Base-by-base conservation (phyloP, 2,329 filamentous ascomycete species). In the Lasiodiplodia gonubiensis region DNA sequence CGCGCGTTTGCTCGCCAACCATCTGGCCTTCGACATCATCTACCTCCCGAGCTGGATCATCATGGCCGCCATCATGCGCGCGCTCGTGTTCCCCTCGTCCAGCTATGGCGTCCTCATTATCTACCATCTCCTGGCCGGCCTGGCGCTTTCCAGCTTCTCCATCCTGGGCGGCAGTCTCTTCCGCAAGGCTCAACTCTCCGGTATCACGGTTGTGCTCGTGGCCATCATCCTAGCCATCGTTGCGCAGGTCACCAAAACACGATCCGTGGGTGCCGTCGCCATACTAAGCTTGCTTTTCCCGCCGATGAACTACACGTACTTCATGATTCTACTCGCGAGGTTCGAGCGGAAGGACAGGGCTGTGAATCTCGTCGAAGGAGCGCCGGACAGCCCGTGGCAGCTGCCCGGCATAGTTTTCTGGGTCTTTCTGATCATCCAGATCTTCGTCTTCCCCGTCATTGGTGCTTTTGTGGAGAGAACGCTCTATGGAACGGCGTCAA, bases 301-400 rank as follows among this genome's bases (percentile, higher is more conserved):
- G 0, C 92, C 94, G 0, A 96, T 94, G 83, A 94, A 93, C 72
- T 97, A 93, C 74, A 90, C 94, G 16, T 93, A 90, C 76, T 95
- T 94, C 75, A 89, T 91, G 21, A 88, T 91, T 21, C 86, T 90
- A 70, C 86, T 94, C 78, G 92, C 93, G 14, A 88, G 91, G 51
- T 97, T 88, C 76, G 92, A 97, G 78, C 83, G 84, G 69, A 75
- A 89, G 66, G 82, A 87, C 21, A 73, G 82, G 49, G 81, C 86
- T 0, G 86, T 90, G 0, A 86, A 92, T 69, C 80, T 97, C 3
- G 74, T 86, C 4, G 77, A 87, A 49, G 81, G 81, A 1, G 87
- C 91, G 0, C 92, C 92, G 6, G 37, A 53, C 7, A 75, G 75
- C 54, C 73, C 75, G 2, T 96, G 90, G 85, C 78, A 84, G 1